Evolutionary conservation across 805 yeast species (phyloP), one percentile per base, ranked within the genome.

Genomic region (Zygoascus flipseniorum): DNA sequence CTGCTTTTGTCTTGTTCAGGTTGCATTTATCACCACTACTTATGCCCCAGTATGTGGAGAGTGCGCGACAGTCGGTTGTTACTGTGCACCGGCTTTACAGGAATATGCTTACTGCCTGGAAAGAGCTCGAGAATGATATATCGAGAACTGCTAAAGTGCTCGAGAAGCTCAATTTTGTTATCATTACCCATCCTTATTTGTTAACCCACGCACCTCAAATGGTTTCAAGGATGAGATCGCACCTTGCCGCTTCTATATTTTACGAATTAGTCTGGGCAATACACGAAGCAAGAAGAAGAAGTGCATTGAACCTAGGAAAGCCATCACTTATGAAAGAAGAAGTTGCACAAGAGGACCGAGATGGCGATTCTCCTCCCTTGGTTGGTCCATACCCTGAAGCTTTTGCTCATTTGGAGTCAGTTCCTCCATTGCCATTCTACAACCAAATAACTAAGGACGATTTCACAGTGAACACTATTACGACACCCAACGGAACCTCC

Each of bases 221-320:
- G 31, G 86, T 90, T 48, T 79, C 86, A 2, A 76, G 90, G 54
- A 90, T 90, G 95, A 77, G 97, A 62, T 87, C 96, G 0, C 97
- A 90, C 68, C 74, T 90, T 60, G 86, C 97, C 0, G 96, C 93
- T 1, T 89, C 97, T 0, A 69, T 90, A 51, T 90, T 90, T 62
- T 90, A 90, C 65, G 97, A 90, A 68, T 74, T 90, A 51, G 92
- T 90, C 11, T 89, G 96, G 89, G 86, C 95, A 66, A 85, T 90
- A 48, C 97, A 90, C 68, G 97, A 90, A 64, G 97, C 96, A 0
- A 76, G 95, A 65, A 75, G 97, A 65, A 73, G 95, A 52, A 58
- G 66, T 16, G 50, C 50, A 47, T 60, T 54, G 56, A 31, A 46
- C 31, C 31, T 26, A 16, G 49, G 32, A 16, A 46, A 46, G 16